These are phyloP conservation scores for Plenodomus lindquistii DNA, from an alignment of 2,329 filamentous ascomycete genomes.

Conservation along the genomic window DNA sequence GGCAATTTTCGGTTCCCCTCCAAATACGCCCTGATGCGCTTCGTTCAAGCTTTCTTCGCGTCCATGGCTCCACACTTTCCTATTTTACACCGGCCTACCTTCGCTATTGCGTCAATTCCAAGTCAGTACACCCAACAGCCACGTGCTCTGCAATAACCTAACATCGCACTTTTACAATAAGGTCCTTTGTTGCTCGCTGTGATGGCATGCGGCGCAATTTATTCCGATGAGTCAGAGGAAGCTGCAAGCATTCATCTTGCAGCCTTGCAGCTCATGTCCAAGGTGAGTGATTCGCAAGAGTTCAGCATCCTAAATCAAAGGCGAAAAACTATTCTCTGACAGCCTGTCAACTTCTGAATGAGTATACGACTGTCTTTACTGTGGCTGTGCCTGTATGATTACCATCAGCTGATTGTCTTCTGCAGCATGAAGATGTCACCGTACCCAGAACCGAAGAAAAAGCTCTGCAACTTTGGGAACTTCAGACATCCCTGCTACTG, in stretches of 20 bases:
- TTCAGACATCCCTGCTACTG: conserved; percentile 5
- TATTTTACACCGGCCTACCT: conserved; percentile 1
- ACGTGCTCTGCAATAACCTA: background rate
- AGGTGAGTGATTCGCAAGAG: background rate
- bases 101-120: background rate
- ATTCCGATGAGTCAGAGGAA: background rate
- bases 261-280: conserved; percentile 1
- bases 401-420: too few species aligned
- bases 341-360: too few species aligned
- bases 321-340: too few species aligned
- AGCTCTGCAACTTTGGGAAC: conserved; percentile 3
- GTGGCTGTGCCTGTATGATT: too few species aligned
- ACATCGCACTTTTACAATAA: background rate
- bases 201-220: conserved; percentile 4
- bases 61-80: conserved; percentile 1
- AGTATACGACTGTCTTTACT: too few species aligned
- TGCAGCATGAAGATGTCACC: too few species aligned
- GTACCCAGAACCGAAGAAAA: too few species aligned
- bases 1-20: conserved; percentile 1
- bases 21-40: background rate
- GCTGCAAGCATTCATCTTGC: conserved; percentile 1
- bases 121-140: background rate
- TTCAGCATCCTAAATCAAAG: background rate
- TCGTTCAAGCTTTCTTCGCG: background rate
- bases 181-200: conserved; percentile 2